These are phyloP conservation scores for Chalciporus sphaerocephalus DNA, from an alignment of 768 basidiomycete species.

Conservation along the genomic window DNA sequence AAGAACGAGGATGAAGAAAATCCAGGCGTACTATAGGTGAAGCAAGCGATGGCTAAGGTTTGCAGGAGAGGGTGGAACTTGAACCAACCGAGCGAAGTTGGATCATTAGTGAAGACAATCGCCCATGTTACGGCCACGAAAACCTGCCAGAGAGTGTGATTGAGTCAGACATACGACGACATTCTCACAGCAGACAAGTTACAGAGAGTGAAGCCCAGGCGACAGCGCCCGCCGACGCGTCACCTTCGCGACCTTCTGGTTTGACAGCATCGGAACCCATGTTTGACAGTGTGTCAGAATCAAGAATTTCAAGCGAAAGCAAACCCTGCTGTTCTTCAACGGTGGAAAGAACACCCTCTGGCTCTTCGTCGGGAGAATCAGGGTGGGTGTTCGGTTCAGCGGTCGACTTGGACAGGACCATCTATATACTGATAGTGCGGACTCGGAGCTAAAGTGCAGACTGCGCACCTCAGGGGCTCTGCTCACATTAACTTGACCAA, in stretches of 20 bases:
- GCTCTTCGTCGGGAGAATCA: neutral
- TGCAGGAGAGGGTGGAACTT: slow-evolving; percentile 64
- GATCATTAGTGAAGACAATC: slow-evolving; percentile 43
- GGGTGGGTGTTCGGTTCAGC: neutral
- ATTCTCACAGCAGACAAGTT: slow-evolving; percentile 1
- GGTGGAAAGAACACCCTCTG: neutral
- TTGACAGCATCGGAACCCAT: slow-evolving; percentile 30
- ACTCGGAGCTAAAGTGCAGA: neutral
- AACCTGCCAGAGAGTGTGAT: slow-evolving; percentile 30
- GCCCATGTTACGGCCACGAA: slow-evolving; percentile 43
- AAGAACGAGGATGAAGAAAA: neutral
- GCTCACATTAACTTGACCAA: neutral
- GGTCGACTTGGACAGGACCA: too few relatives aligned
- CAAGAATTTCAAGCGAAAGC: slow-evolving; percentile 3
- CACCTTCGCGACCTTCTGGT: slow-evolving; percentile 38
- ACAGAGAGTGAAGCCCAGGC: slow-evolving; percentile 26
- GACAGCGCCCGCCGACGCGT: slow-evolving; percentile 30
- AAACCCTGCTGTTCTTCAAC: slow-evolving; percentile 17
- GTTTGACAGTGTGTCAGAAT: neutral
- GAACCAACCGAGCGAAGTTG: slow-evolving; percentile 53
- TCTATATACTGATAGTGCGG: neutral
- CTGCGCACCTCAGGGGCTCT: neutral
- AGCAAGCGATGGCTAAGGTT: slow-evolving; percentile 47
- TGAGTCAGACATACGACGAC: slow-evolving; percentile 2
- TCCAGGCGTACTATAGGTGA: slow-evolving; percentile 54